Conservation (phyloP, 768 basidiomycete genomes). For the Lepiota brunneoincarnata region DNA sequence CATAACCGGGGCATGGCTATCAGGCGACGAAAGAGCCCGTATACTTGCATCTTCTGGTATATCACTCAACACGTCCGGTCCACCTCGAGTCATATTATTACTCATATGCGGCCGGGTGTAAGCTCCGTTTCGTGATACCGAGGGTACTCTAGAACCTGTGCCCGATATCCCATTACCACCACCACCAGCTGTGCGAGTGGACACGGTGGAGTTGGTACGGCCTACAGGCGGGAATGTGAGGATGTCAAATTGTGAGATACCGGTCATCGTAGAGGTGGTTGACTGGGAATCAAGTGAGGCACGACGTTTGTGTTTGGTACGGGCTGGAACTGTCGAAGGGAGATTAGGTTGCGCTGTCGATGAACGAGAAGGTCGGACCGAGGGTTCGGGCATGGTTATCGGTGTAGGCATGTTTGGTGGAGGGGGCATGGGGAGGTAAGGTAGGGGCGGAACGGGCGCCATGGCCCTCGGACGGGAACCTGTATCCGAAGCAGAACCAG, state of each 20-base stretch:
- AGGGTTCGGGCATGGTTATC: slow-evolving; percentile 1
- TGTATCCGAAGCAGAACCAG: neutral
- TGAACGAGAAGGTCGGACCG: neutral
- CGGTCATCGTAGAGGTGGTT: neutral
- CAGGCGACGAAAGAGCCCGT: neutral
- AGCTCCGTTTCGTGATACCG: neutral
- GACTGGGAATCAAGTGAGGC: slow-evolving; percentile 2
- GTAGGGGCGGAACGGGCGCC: neutral
- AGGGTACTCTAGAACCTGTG: neutral
- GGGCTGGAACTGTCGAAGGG: neutral
- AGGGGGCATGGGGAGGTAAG: slow-evolving; percentile 7
- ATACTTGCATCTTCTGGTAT: slow-evolving; percentile 9
- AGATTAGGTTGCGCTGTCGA: neutral
- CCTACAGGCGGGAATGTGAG: neutral
- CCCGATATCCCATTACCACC: neutral
- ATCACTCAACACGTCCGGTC: slow-evolving; percentile 1
- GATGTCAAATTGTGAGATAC: neutral
- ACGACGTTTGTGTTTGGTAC: neutral
- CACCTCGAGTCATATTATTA: neutral
- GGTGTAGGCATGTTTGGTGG: slow-evolving; percentile 3
- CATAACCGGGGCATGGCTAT: neutral
- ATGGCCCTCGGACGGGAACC: neutral
- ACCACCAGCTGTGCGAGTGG: neutral
- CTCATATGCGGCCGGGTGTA: neutral
- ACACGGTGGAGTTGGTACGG: neutral